Conservation (phyloP, 2,329 filamentous ascomycete species). For the Plectosphaerella cucumerina region DNA sequence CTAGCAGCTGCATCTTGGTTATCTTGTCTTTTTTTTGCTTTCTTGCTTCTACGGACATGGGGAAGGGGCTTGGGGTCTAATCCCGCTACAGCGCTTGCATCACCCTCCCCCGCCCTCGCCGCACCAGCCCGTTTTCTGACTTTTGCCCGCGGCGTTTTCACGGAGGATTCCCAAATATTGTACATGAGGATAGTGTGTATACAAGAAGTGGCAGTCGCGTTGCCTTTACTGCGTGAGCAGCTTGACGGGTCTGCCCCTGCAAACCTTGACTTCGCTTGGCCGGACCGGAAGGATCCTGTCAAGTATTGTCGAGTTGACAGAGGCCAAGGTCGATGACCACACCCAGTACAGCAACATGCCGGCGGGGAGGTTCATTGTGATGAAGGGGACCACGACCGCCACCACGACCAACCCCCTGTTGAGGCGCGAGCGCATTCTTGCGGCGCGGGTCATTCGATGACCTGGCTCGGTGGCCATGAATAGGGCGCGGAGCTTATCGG, state of each 20-base stretch:
- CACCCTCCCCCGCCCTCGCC: no score
- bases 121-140: background rate
- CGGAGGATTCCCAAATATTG: constrained; percentile 7
- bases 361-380: constrained; percentile 30
- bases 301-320: constrained; percentile 27
- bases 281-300: constrained; percentile 13
- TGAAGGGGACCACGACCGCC: constrained; percentile 21
- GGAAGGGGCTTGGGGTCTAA: no score
- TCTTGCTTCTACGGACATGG: background rate
- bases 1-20: constrained; percentile 28
- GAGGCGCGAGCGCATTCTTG: constrained; percentile 1
- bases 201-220: background rate
- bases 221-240: background rate
- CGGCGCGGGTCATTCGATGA: background rate
- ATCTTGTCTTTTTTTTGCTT: background rate
- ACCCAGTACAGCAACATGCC: constrained; percentile 37
- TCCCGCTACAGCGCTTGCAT: no score
- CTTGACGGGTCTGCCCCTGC: background rate
- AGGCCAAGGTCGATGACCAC: constrained; percentile 27
- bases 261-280: background rate
- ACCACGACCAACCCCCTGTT: constrained; percentile 1
- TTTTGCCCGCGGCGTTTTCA: constrained; percentile 7
- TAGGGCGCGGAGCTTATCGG: background rate
- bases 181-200: constrained; percentile 7
- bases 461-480: constrained; percentile 1